phyloP scores from a whole-genome alignment of 164 flowering plant genomes.

The Vitis riparia region DNA sequence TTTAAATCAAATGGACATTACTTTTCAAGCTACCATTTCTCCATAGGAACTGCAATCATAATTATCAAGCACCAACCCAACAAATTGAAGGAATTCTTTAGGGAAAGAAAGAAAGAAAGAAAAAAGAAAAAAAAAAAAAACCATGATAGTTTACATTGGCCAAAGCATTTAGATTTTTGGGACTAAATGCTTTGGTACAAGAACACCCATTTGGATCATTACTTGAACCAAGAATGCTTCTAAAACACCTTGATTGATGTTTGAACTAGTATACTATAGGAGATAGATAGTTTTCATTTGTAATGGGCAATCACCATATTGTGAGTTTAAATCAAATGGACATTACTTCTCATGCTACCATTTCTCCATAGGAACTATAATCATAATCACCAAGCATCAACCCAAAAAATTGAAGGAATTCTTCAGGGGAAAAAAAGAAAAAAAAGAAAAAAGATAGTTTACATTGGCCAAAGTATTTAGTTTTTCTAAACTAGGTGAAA shows the following conservation, averaged over 20 bases:
- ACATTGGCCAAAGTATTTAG: slow-evolving; percentile 74
- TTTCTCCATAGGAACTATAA: slow-evolving; percentile 81
- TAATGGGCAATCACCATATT: neutral
- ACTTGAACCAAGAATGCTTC: slow-evolving; percentile 92
- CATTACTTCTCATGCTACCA: slow-evolving; percentile 62
- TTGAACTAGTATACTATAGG: slow-evolving; percentile 78
- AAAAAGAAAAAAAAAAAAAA: neutral
- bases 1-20: slow-evolving; percentile 55
- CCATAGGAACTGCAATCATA: slow-evolving; percentile 70
- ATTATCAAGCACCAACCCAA: neutral
- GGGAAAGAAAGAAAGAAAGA: neutral
- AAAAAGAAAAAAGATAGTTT: slow-evolving; percentile 16
- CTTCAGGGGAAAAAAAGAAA: neutral
- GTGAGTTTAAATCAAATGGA: slow-evolving; percentile 51
- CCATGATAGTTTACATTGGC: slow-evolving; percentile 53
- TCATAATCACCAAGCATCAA: neutral
- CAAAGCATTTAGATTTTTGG: slow-evolving; percentile 64
- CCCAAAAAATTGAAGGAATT: too few relatives aligned
- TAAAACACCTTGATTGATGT: slow-evolving; percentile 87
- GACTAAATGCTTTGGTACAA: slow-evolving; percentile 68
- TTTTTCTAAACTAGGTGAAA: slow-evolving; percentile 58
- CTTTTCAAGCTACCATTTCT: slow-evolving; percentile 70
- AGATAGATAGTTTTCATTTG: slow-evolving; percentile 1
- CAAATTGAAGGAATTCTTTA: too few relatives aligned
- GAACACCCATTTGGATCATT: slow-evolving; percentile 97